Conservation (phyloP, 352 stramenopile genomes). For the Globisporangium mamillatum region DNA sequence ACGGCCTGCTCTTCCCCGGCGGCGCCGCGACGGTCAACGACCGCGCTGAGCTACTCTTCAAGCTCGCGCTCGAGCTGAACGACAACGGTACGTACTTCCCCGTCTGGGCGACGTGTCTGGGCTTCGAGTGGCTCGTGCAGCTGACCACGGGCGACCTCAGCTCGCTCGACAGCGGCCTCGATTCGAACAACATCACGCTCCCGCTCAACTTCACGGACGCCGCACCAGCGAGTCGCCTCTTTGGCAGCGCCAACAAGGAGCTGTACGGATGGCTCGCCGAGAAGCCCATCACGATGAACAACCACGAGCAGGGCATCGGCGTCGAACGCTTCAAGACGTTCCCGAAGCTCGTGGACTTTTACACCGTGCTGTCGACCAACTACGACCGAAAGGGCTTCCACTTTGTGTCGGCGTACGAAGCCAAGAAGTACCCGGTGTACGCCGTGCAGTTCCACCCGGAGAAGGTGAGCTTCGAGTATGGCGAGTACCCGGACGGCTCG, state of each 20-base stretch:
- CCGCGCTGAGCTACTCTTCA: not conserved
- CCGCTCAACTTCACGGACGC: not conserved
- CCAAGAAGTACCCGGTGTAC: not conserved
- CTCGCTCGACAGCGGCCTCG: not conserved
- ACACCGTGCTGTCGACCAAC: not conserved
- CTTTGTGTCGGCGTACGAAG: not conserved
- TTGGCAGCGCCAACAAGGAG: not conserved
- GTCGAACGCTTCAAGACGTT: not conserved
- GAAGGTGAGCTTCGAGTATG: not conserved
- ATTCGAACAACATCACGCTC: not conserved
- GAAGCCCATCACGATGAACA: not conserved
- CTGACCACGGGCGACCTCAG: not conserved
- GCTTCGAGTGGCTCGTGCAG: not conserved
- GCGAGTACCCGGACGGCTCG: not conserved
- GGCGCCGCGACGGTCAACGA: not conserved
- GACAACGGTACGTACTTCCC: not conserved
- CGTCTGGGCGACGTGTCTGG: not conserved
- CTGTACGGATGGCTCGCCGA: not conserved
- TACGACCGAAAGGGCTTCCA: not conserved
- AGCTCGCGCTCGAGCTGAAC: not conserved
- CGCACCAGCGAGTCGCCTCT: not conserved
- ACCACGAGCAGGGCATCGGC: not conserved
- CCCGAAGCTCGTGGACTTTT: not conserved
- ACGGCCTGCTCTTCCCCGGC: not conserved
- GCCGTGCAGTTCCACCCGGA: not conserved